A percentile compares a stretch with the other conserved stretches of the same genome.
Evolutionary conservation across 106 monocot genomes (phyloP).

Genomic region (Dendrobium officinale): DNA sequence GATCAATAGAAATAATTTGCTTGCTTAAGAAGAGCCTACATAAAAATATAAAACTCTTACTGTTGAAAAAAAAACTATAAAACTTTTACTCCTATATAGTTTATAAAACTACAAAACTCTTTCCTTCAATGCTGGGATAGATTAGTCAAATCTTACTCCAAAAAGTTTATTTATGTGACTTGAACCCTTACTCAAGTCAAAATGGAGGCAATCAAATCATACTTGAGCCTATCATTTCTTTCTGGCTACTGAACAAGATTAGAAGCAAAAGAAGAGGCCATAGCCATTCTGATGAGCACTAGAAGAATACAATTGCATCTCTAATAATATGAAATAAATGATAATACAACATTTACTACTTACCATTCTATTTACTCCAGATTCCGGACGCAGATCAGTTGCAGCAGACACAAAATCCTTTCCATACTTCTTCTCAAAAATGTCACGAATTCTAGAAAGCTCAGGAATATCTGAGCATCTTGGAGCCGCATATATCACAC

Average conservation of each 20-base stretch:
- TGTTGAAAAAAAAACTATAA: too few relatives aligned
- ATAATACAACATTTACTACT: background rate
- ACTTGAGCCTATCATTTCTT: too few relatives aligned
- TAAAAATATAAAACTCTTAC: too few relatives aligned
- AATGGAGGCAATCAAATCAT: too few relatives aligned
- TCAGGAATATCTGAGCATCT: conserved; percentile 97
- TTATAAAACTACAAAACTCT: too few relatives aligned
- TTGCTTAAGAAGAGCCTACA: background rate
- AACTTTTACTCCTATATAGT: too few relatives aligned
- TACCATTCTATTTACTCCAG: conserved; percentile 69
- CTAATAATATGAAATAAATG: too few relatives aligned
- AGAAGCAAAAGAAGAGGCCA: background rate
- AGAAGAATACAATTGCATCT: background rate
- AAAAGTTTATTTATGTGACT: too few relatives aligned
- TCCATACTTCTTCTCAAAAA: conserved; percentile 92
- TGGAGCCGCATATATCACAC: conserved; percentile 89
- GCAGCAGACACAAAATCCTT: conserved; percentile 89
- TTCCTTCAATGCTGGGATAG: too few relatives aligned
- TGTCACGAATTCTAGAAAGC: conserved; percentile 53
- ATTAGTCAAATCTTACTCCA: too few relatives aligned
- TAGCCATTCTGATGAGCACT: background rate
- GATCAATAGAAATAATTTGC: background rate
- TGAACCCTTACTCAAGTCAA: too few relatives aligned
- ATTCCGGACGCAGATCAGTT: conserved; percentile 64
- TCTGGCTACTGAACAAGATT: background rate